Evolutionary conservation across 306 rosid species (phyloP).

Genomic region (Trifolium dubium): DNA sequence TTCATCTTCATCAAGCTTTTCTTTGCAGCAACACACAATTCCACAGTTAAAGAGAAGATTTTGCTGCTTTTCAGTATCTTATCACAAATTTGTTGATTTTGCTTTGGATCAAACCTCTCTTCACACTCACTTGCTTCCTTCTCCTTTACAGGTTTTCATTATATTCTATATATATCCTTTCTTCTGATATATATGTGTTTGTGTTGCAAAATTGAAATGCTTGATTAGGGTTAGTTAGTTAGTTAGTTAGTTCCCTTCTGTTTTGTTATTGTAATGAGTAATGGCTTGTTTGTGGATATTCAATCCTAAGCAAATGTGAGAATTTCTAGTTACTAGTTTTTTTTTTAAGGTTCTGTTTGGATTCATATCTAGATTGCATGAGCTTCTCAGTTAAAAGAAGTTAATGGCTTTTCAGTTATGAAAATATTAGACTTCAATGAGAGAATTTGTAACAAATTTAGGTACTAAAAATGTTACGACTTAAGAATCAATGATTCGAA

Average conservation of each 20-base stretch:
- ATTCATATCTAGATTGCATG: not conserved
- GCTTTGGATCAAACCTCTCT: slow-evolving; percentile 55
- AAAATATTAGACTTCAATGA: not conserved
- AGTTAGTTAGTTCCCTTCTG: not conserved
- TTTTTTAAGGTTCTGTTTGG: not conserved
- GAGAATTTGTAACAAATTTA: not conserved
- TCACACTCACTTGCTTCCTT: slow-evolving; percentile 46
- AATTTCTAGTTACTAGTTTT: not conserved
- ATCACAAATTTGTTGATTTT: slow-evolving; percentile 48
- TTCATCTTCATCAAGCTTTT: slow-evolving; percentile 36
- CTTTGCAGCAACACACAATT: slow-evolving; percentile 20
- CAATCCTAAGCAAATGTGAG: not conserved
- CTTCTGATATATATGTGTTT: not conserved
- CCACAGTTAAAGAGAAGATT: not conserved
- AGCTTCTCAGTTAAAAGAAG: not conserved
- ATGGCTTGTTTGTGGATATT: not conserved
- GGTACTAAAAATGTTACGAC: not conserved
- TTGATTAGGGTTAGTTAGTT: slow-evolving; percentile 2
- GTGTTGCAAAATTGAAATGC: not conserved
- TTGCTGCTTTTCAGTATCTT: slow-evolving; percentile 39
- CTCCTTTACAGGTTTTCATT: slow-evolving; percentile 50
- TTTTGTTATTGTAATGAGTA: not conserved
- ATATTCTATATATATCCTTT: not conserved
- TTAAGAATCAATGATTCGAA: too few relatives aligned
- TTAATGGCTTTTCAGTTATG: not conserved